phyloP scores from a whole-genome alignment of 164 flowering plant species.

The Dillenia suffruticosa region DNA sequence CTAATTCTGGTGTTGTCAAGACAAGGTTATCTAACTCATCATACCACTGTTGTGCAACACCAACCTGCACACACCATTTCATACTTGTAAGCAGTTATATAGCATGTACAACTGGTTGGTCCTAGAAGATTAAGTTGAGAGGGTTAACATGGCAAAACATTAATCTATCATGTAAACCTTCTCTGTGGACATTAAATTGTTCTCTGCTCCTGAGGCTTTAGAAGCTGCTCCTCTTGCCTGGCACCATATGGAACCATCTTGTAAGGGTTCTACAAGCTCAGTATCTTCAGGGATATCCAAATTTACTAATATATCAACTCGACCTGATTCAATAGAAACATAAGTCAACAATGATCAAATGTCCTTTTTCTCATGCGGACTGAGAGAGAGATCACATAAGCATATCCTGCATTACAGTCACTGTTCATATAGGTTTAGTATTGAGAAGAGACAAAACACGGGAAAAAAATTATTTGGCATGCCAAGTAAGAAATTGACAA shows the following conservation, averaged over 20 bases:
- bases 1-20: constrained; percentile 32
- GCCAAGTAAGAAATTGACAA: too few species aligned
- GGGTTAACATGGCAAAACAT: too few species aligned
- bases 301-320: constrained; percentile 44
- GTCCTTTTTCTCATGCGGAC: too few species aligned
- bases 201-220: constrained; percentile 45
- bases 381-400: too few species aligned
- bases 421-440: too few species aligned
- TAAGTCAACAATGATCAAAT: neutral
- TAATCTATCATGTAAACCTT: constrained; percentile 34
- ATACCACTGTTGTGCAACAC: constrained; percentile 86
- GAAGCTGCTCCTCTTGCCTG: constrained; percentile 84
- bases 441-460: too few species aligned
- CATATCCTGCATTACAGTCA: too few species aligned
- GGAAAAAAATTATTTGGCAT: too few species aligned
- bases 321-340: constrained; percentile 40
- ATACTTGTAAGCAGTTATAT: constrained; percentile 1
- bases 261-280: constrained; percentile 68
- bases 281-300: constrained; percentile 58
- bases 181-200: constrained; percentile 29
- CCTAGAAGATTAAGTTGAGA: too few species aligned
- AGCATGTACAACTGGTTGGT: neutral
- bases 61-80: constrained; percentile 48
- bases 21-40: constrained; percentile 84
- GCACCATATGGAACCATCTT: constrained; percentile 81